These are phyloP conservation scores for Phyllosticta citrichinensis DNA, from an alignment of 2,329 filamentous ascomycete species.

Conservation along the genomic window DNA sequence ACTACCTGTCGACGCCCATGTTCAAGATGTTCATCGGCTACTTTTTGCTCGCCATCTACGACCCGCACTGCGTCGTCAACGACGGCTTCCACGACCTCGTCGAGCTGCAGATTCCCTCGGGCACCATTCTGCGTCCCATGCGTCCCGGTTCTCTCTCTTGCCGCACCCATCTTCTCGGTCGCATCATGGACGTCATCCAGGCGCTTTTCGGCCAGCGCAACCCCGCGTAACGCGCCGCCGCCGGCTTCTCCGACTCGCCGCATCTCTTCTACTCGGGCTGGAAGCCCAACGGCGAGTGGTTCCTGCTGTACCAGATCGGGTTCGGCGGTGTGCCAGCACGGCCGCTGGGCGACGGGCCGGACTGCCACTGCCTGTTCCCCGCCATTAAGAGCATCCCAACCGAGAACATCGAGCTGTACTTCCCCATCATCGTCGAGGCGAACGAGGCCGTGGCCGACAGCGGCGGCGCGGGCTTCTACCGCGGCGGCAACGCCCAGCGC, in stretches of 20 bases:
- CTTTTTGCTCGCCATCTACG: slow-evolving; percentile 39
- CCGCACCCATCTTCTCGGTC: slow-evolving; percentile 38
- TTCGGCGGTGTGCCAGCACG: slow-evolving; percentile 41
- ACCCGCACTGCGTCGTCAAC: slow-evolving; percentile 40
- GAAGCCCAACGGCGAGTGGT: slow-evolving; percentile 39
- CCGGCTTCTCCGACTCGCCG: slow-evolving; percentile 42
- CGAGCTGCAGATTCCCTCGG: slow-evolving; percentile 37
- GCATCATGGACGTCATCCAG: slow-evolving; percentile 41
- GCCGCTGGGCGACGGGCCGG: slow-evolving; percentile 38
- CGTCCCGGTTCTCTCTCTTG: slow-evolving; percentile 39
- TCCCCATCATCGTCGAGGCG: slow-evolving; percentile 38
- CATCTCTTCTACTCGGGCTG: slow-evolving; percentile 44
- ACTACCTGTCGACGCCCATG: slow-evolving; percentile 39
- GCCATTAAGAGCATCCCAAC: slow-evolving; percentile 42
- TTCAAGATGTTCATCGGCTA: slow-evolving; percentile 45
- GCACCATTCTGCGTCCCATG: slow-evolving; percentile 37
- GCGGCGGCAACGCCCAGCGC: slow-evolving; percentile 40
- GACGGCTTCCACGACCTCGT: slow-evolving; percentile 43
- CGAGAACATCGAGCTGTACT: slow-evolving; percentile 40
- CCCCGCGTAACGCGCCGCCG: slow-evolving; percentile 36
- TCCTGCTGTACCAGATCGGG: slow-evolving; percentile 41
- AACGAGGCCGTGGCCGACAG: slow-evolving; percentile 40
- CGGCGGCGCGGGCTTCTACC: slow-evolving; percentile 38
- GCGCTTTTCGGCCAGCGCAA: slow-evolving; percentile 41
- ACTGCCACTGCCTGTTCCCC: slow-evolving; percentile 43